Evolutionary conservation across 2,329 filamentous ascomycete species (phyloP), one percentile per base, ranked within the genome.

Genomic region (Grosmannia serpens): DNA sequence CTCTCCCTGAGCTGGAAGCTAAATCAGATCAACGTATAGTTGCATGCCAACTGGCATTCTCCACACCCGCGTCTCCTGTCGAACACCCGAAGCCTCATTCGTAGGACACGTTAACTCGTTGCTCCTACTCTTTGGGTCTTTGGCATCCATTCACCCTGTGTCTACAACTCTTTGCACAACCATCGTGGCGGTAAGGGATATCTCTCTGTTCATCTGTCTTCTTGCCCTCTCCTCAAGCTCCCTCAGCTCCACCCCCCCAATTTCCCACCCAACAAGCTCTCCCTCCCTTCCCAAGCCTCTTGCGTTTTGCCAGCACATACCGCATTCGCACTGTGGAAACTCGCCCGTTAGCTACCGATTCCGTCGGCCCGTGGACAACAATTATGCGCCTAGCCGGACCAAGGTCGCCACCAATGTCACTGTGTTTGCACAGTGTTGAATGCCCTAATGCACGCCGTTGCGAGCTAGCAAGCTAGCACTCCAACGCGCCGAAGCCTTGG

Each of bases 71-170:
- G 73, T 71, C 74, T 71, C 41, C 20, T 31, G 17, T 50, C 31
- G 46, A 50, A n/a, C 26, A 15, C n/a, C 55, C 65, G 70, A 74
- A 71, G 70, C 71, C 73, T 73, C 69, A 68, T 70, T 63, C 68
- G 77, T 80, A 77, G 81, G 80, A 83, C 78, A 82, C 80, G 79
- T 83, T 83, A 79, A 74, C 78, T 83, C 81, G 80, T 81, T 78
- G 75, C 77, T 83, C 77, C 80, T 76, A 76, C 75, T 27, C 51
- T 27, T 68, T 58, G 69, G 68, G 69, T 70, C 69, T 74, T 70
- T 74, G 75, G 73, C 75, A 75, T 74, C 75, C 69, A 74, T 71
- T 75, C 44, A 74, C 71, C 71, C 70, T 70, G 59, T 22, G 9
- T 29, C 26, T 27, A 31, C 29, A 31, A 50, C 29, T 59, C 54